Evolutionary conservation across 805 yeast genomes (phyloP), one percentile per base, ranked within the genome.

Genomic region (Yarrowia deformans): DNA sequence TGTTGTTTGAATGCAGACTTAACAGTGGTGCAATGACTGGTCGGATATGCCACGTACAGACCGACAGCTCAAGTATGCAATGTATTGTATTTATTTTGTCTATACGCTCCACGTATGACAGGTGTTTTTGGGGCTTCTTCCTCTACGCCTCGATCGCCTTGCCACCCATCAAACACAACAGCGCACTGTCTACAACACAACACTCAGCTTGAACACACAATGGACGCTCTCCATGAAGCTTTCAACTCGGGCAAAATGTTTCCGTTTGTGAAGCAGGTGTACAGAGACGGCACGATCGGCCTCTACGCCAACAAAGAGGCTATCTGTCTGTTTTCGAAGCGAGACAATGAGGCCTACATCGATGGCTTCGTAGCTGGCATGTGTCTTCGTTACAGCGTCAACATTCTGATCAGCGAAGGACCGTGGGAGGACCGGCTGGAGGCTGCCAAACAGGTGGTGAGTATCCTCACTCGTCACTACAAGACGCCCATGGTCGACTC

Each of bases 201-300:
- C 10, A 29, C 32, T 19, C 16, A 10, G 42, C 12, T 29, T 13
- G 10, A 10, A 18, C 60, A 5, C 16, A 42, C 29, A 34, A 60
- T 60, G 66, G 66, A 60, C 8, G n/a, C 16, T 4, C 66, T 60
- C 32, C 45, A 60, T 16, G 23, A 42, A 7, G 66, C 66, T 13
- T 60, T 60, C 52, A 60, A 60, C 52, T 60, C 66, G 6, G 66
- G 66, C 2, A 60, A 34, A 5, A 13, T 60, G 34, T 34, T 34
- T 29, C 19, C 40, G 8, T 60, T 60, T 4, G 66, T 60, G 16
- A 34, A 60, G 16, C 9, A n/a, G 3, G 66, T 60, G n/a, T 60
- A 60, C 42, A 18, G 42, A 43, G 66, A 60, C 13, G 46, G 46
- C 1, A 45, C 66, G 8, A 45, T 60, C 32, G 66, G 29, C n/a